Base-by-base conservation (phyloP, 2,329 filamentous ascomycete species). In the Zymoseptoria tritici region DNA sequence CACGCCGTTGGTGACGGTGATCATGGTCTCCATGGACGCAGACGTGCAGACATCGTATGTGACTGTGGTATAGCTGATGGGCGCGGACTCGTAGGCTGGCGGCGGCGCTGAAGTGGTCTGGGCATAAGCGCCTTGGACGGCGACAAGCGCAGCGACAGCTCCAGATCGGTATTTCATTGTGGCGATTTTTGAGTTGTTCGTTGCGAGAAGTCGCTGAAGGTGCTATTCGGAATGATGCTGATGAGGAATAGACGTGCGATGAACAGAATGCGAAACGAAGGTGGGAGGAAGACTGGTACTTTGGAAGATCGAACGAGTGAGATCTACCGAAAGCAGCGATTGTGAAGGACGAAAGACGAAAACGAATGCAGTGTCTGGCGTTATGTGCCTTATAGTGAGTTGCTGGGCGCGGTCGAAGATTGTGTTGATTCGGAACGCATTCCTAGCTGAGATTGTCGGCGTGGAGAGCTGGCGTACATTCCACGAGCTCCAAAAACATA, bases 1-100 rank as follows among this genome's bases (percentile, higher is more conserved):
- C 19, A 70, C 61, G 31, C 70, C 70, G 9, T 71, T 63, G 13
- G 71, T 73, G 56, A 74, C 64, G 24, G 73, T 74, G 60, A 73
- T 67, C 61, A 74, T 62, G 8, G 66, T 70, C 60, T 68, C 66
- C 52, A 68, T 63, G 4, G 69, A 62, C 19, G 61, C 57, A 57
- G 63, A 69, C 24, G 68, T 63, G 68, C 73, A 75, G 60, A 71
- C 66, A 57, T 68, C 66, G 64, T 67, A 66, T 11, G 70, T 73
- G 56, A 72, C 62, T 4, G 70, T 74, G 16, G 67, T 67, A 60
- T 70, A 72, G 24, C 71, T 71, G 11, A 67, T 62, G 22, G 64
- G 22, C 52, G 36, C 46, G 49, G n/a, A 20, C 21, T 50, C 36
- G 54, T 64, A 56, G 49, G 61, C 46, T 46, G 36, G 36, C 36